Conservation (phyloP, 768 basidiomycete species). For the Collybia nuda region DNA sequence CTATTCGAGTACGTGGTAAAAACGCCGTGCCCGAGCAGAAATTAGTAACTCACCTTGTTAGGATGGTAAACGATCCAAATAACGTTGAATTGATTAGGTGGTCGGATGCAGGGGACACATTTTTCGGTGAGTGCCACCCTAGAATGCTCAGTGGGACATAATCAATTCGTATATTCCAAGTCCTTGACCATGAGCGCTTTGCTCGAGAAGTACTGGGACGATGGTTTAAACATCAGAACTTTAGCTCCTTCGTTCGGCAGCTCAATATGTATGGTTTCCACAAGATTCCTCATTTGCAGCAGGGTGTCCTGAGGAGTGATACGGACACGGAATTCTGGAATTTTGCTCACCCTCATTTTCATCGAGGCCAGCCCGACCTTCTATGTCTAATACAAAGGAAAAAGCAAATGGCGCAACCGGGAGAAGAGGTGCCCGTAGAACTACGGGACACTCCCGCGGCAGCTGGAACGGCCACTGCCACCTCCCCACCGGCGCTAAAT, state of each 20-base stretch:
- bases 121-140: constrained; percentile 62
- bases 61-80: constrained; percentile 88
- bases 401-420: constrained; percentile 51
- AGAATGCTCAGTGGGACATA: background rate
- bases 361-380: constrained; percentile 84
- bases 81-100: constrained; percentile 88
- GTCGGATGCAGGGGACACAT: constrained; percentile 89
- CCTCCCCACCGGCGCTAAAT: constrained; percentile 9
- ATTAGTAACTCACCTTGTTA: constrained; percentile 25
- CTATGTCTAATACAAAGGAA: constrained; percentile 88
- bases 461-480: constrained; percentile 8
- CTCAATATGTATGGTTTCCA: constrained; percentile 97
- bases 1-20: constrained; percentile 73
- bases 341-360: constrained; percentile 89
- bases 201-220: constrained; percentile 85
- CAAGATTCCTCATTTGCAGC: constrained; percentile 94
- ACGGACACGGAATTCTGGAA: constrained; percentile 85
- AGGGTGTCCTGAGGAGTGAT: constrained; percentile 87
- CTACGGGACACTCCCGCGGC: constrained; percentile 21
- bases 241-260: constrained; percentile 88
- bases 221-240: constrained; percentile 98
- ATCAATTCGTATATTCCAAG: constrained; percentile 34
- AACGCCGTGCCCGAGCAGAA: constrained; percentile 6
- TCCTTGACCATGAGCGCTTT: constrained; percentile 89
- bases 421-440: constrained; percentile 36